Evolutionary conservation across 805 yeast genomes (phyloP), one percentile per base, ranked within the genome.

Genomic region (Candida boidinii): DNA sequence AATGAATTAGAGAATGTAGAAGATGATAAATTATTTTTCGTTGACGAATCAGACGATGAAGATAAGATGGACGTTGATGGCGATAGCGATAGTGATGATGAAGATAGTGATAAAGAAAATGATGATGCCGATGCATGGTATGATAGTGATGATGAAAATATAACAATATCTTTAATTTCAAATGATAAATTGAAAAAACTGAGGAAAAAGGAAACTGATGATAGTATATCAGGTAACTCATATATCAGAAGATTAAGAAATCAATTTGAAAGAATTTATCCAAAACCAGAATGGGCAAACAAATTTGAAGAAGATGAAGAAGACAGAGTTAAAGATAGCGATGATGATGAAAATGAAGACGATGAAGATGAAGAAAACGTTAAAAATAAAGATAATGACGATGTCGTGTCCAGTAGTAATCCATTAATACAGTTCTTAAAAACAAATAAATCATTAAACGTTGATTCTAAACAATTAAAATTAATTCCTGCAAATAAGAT

Each of bases 141-240:
- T 12, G 98, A 92, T 58, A 79, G 94, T 37, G 97, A 88, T 48
- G 98, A 92, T 54, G 97, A 88, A 40, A 66, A 65, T 28, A 44
- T 83, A 17, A 59, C 62, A 15, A 66, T 90, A 6, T 73, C 92
- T 2, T 56, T 92, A 20, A 50, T 64, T 12, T 54, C 70, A 2
- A 61, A 78, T 1, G 79, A 79, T 42, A 74, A 71, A 43, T 56
- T 79, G 21, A 76, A 72, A 42, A 92, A 90, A 58, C 65, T 92
- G 44, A 73, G 96, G 48, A 65, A 67, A 29, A 53, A 71, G 0
- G 78, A 58, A 34, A 44, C 40, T 26, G 62, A 54, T 46, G 56
- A 51, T 43, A 48, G 42, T 33, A 47, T 51, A 34, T 51, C 38
- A 40, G 69, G 59, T 35, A 54, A 37, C 39, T 45, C 45, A 23